Evolutionary conservation across 768 basidiomycete species (phyloP).

Genomic region (Rhizopogon rudus): DNA sequence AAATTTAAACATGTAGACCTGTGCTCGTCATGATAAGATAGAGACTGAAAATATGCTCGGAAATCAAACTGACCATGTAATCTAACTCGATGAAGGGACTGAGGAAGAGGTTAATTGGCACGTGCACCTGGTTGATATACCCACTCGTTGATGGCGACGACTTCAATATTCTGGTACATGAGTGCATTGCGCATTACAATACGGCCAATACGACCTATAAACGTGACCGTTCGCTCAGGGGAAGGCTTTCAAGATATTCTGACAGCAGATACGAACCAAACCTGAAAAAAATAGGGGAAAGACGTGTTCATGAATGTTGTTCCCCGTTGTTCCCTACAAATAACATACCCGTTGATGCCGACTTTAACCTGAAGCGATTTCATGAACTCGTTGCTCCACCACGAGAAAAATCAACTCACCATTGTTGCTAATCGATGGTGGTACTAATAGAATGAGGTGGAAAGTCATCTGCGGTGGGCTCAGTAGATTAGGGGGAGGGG

Average conservation of each 20-base stretch:
- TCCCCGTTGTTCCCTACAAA: not conserved
- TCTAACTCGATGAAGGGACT: constrained; percentile 93
- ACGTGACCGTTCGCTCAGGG: constrained; percentile 1
- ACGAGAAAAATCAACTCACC: constrained; percentile 13
- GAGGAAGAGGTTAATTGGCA: constrained; percentile 1
- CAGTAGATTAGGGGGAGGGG: not conserved
- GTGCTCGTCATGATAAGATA: not conserved
- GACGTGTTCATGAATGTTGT: constrained; percentile 2
- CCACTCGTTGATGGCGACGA: constrained; percentile 89
- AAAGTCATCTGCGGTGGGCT: constrained; percentile 1
- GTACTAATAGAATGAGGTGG: constrained; percentile 1
- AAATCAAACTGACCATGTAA: constrained; percentile 70
- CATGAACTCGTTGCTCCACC: not conserved
- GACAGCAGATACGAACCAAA: constrained; percentile 51
- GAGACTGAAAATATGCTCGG: not conserved
- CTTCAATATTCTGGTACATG: constrained; percentile 56
- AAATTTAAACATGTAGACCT: constrained; percentile 96
- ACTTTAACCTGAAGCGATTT: constrained; percentile 57
- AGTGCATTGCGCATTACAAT: constrained; percentile 93
- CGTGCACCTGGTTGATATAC: constrained; percentile 22
- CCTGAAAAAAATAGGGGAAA: constrained; percentile 30
- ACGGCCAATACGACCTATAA: constrained; percentile 90
- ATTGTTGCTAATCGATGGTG: constrained; percentile 11
- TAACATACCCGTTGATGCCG: constrained; percentile 84
- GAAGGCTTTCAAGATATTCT: constrained; percentile 3